Evolutionary conservation across 2,329 filamentous ascomycete species (phyloP), one percentile per base, ranked within the genome.

Genomic region (Xylaria sp.): DNA sequence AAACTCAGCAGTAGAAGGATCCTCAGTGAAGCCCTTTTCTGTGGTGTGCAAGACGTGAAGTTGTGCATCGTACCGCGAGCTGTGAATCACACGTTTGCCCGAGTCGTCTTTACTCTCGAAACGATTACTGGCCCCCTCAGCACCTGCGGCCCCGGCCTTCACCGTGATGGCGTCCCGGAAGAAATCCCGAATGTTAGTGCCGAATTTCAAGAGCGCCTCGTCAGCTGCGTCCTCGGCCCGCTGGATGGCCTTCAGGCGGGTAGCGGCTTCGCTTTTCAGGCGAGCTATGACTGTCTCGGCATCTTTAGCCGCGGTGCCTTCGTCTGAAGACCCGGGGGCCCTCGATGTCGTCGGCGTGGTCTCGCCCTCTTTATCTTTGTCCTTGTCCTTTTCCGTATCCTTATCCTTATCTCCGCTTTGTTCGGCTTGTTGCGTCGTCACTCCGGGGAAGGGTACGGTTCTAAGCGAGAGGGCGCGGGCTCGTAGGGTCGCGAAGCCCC

Each of bases 181-280:
- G 82, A 97, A 98, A 81, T 95, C 92, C 46, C 93, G 88, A 58
- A 99, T 90, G 76, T 96, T 98, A 67, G 90, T 90, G 25, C 96
- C 96, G 76, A 98, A 98, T 73, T 93, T 93, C 74, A 98, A 84
- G 10, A 99, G 88, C 0, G 96, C 96, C 80, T 98, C 96, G 79
- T 99, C 96, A 8, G 96, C 96, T 3, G 95, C 95, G 78, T 98
- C 95, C 81, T 99, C 96, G 13, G 95, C 96, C 75, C 90, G 89
- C 78, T 98, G 93, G 23, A 98, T 90, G 69, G 98, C 94, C 77
- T 93, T 96, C 68, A 98, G 84, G 57, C 94, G 89, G 81, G 94
- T 94, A 31, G 92, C 86, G 4, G 94, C 94, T 82, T 97, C 93
- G 23, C 85, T 82, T 66, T 90, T 89, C 79, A 98, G 89, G 54